A percentile compares a stretch with the other conserved stretches of the same genome.
phyloP scores from a whole-genome alignment of 495 filamentous ascomycete genomes.

The Hypoxylon lenormandii region DNA sequence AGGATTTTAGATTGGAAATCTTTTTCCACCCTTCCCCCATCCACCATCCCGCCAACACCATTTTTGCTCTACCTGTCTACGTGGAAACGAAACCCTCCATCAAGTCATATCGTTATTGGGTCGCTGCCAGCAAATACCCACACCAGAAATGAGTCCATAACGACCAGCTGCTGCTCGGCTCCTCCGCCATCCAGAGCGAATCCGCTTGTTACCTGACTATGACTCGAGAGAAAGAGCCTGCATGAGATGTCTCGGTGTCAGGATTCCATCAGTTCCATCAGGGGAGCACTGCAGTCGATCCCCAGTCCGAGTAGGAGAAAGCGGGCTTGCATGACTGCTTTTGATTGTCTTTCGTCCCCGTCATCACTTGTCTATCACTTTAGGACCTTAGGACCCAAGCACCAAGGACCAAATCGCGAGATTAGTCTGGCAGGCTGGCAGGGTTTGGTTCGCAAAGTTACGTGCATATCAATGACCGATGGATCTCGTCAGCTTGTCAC shows the following conservation, averaged over 20 bases:
- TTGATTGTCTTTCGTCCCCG: slow-evolving; percentile 22
- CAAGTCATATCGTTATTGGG: slow-evolving; percentile 31
- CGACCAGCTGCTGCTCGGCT: slow-evolving; percentile 2
- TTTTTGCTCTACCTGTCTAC: slow-evolving; percentile 6
- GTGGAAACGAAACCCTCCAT: slow-evolving; percentile 16
- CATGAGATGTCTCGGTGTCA: slow-evolving; percentile 46
- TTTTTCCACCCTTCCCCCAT: slow-evolving; percentile 17
- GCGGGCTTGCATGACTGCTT: slow-evolving; percentile 29
- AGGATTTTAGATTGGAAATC: slow-evolving; percentile 10
- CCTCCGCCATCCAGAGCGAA: slow-evolving; percentile 21
- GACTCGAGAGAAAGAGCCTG: slow-evolving; percentile 41
- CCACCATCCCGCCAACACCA: slow-evolving; percentile 13
- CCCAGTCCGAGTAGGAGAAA: slow-evolving; percentile 31
- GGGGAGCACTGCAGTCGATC: slow-evolving; percentile 33
- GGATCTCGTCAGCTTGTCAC: slow-evolving; percentile 11
- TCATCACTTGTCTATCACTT: slow-evolving; percentile 10
- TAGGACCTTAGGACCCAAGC: too few relatives aligned
- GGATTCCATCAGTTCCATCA: slow-evolving; percentile 44
- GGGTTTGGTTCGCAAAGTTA: slow-evolving; percentile 16
- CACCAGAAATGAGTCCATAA: slow-evolving; percentile 1
- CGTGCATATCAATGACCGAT: slow-evolving; percentile 44
- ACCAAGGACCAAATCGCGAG: slow-evolving; percentile 2
- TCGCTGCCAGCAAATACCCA: slow-evolving; percentile 26
- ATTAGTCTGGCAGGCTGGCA: slow-evolving; percentile 6
- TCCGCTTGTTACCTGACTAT: slow-evolving; percentile 29